Percentiles rank a stretch among this genome's conserved stretches.
Conservation (phyloP, 225 moss, liverwort and hornwort genomes). For the Bryum argenteum region DNA sequence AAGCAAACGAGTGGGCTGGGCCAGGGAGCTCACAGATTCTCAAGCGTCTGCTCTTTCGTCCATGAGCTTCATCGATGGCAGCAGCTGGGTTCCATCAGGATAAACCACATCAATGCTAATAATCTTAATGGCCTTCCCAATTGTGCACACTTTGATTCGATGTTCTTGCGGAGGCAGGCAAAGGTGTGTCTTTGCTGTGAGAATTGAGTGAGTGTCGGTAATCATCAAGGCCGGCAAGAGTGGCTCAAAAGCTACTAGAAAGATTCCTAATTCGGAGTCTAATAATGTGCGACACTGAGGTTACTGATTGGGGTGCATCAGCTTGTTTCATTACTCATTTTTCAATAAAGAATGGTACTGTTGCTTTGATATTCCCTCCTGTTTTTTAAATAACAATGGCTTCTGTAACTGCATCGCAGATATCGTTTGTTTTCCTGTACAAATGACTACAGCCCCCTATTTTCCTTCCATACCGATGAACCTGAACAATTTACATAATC, state of each 20-base stretch:
- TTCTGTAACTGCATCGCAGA: too few species aligned
- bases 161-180: neutral
- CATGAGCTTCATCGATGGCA: conserved; percentile 45
- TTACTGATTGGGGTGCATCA: neutral
- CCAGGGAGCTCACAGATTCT: conserved; percentile 45
- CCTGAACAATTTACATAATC: too few species aligned
- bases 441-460: too few species aligned
- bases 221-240: conserved; percentile 13
- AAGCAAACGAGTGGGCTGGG: conserved; percentile 50
- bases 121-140: too few species aligned
- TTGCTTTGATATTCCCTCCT: too few species aligned
- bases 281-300: neutral
- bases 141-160: neutral
- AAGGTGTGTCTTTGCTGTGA: neutral
- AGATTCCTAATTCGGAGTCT: neutral
- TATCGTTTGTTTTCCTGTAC: too few species aligned
- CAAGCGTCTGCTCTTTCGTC: conserved; percentile 50
- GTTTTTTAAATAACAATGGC: too few species aligned
- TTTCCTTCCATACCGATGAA: too few species aligned
- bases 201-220: neutral
- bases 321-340: conserved; percentile 5
- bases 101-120: neutral
- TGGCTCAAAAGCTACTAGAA: neutral
- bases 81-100: conserved; percentile 38
- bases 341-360: conserved; percentile 10